Evolutionary conservation across 2,329 filamentous ascomycete genomes (phyloP).

Genomic region (Botryosphaeria dothidea): DNA sequence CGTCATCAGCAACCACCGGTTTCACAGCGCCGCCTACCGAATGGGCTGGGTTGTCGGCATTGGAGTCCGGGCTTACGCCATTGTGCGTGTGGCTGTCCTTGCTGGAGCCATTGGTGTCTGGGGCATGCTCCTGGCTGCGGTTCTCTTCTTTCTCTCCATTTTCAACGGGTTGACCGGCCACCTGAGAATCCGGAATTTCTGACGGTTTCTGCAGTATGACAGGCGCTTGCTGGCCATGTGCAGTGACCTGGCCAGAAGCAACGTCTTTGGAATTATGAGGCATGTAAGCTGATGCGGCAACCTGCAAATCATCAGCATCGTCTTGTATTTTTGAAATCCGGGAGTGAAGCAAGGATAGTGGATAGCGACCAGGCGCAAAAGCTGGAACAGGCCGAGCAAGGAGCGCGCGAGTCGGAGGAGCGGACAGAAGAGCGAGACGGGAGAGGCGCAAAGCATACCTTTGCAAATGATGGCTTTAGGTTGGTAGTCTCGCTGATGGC

Average conservation of each 20-base stretch:
- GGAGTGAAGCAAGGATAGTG: not conserved
- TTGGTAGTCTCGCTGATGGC: slow-evolving; percentile 15
- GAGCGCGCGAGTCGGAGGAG: not conserved
- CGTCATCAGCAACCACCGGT: slow-evolving; percentile 40
- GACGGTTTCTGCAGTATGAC: slow-evolving; percentile 25
- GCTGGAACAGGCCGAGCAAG: not conserved
- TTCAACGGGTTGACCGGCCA: not conserved
- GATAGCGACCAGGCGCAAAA: not conserved
- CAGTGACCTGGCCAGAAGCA: slow-evolving; percentile 28
- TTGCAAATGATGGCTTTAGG: slow-evolving; percentile 71
- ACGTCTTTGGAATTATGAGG: slow-evolving; percentile 31
- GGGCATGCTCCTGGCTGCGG: not conserved
- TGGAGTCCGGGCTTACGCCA: slow-evolving; percentile 13
- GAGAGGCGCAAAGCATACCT: slow-evolving; percentile 53
- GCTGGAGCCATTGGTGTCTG: slow-evolving; percentile 10
- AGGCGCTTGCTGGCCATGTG: slow-evolving; percentile 28
- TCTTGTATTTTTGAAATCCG: not conserved
- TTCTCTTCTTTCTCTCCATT: slow-evolving; percentile 8
- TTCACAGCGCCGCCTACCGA: slow-evolving; percentile 8
- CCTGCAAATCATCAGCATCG: slow-evolving; percentile 32
- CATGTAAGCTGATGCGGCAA: slow-evolving; percentile 43
- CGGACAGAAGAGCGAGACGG: not conserved
- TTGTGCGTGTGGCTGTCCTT: slow-evolving; percentile 15
- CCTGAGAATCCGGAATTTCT: not conserved
- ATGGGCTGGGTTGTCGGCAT: not conserved